These are phyloP conservation scores for Kluyveromyces aestuarii DNA, from an alignment of 805 yeast species.

Conservation along the genomic window DNA sequence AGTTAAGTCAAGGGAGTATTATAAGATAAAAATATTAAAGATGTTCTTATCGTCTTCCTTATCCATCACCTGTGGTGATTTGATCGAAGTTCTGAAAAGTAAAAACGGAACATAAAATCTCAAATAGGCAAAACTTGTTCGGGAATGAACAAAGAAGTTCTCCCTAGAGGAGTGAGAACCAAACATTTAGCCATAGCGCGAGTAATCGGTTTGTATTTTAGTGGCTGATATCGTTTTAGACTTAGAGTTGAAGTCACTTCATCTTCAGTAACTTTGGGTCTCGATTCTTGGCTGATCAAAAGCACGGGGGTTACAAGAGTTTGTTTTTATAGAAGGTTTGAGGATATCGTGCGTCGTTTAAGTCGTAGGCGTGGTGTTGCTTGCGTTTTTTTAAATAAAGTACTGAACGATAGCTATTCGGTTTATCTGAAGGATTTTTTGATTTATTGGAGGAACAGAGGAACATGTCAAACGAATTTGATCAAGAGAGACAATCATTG, in stretches of 20 bases:
- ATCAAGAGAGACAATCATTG: conserved; percentile 2
- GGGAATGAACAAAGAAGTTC: background rate
- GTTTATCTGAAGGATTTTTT: background rate
- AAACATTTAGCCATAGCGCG: too few relatives aligned
- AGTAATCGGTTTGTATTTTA: too few relatives aligned
- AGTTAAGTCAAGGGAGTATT: too few relatives aligned
- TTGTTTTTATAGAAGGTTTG: too few relatives aligned
- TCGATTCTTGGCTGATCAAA: background rate
- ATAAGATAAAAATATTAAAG: background rate
- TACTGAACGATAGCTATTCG: background rate
- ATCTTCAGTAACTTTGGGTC: background rate
- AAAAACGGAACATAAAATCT: background rate
- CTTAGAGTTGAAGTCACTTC: background rate
- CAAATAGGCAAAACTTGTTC: background rate
- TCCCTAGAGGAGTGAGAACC: too few relatives aligned
- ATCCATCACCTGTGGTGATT: background rate
- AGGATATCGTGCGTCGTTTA: too few relatives aligned
- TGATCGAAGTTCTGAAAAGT: background rate
- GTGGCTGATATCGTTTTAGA: background rate
- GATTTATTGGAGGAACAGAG: too few relatives aligned
- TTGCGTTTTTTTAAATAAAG: background rate
- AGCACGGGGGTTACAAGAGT: background rate
- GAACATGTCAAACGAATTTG: background rate
- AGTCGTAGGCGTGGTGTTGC: too few relatives aligned
- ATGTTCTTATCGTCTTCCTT: background rate